A percentile compares a stretch with the other conserved stretches of the same genome.
Evolutionary conservation across 1,284 basidiomycete genomes (phyloP).

Genomic region (Leucoagaricus sp.): DNA sequence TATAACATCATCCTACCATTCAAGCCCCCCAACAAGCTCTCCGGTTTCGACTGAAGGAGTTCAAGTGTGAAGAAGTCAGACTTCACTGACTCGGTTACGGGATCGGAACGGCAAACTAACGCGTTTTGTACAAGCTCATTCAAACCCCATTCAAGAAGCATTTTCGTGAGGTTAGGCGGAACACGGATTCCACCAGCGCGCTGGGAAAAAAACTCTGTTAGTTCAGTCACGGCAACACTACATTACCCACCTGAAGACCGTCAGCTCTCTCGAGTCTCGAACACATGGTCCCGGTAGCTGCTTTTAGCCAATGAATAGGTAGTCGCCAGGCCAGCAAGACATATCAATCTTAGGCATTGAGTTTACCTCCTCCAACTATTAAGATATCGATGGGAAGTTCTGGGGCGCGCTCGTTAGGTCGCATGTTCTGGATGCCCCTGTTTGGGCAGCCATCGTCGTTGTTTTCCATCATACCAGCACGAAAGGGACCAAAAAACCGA

Average conservation of each 20-base stretch:
- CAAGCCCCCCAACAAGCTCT: slow-evolving; percentile 44
- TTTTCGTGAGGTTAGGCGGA: slow-evolving; percentile 54
- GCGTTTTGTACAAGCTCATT: slow-evolving; percentile 36
- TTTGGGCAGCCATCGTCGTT: neutral
- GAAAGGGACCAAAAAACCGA: neutral
- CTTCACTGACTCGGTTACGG: slow-evolving; percentile 18
- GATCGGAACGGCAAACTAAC: slow-evolving; percentile 30
- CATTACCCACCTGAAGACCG: slow-evolving; percentile 29
- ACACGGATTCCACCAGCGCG: slow-evolving; percentile 46
- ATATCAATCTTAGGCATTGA: slow-evolving; percentile 27
- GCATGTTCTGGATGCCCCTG: slow-evolving; percentile 5
- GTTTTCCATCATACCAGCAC: neutral
- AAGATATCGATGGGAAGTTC: slow-evolving; percentile 42
- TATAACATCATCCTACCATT: slow-evolving; percentile 55
- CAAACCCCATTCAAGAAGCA: slow-evolving; percentile 53
- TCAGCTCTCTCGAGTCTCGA: slow-evolving; percentile 50
- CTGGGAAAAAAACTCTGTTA: slow-evolving; percentile 18
- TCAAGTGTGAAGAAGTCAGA: neutral
- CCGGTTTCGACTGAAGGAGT: slow-evolving; percentile 44
- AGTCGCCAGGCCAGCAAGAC: slow-evolving; percentile 49
- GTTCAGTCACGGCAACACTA: neutral
- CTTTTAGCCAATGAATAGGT: slow-evolving; percentile 48
- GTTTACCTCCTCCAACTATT: slow-evolving; percentile 47
- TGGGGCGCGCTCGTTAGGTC: slow-evolving; percentile 15
- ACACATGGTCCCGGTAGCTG: slow-evolving; percentile 53